Evolutionary conservation across 2,329 filamentous ascomycete genomes (phyloP).

Genomic region (Cladosporium cucumerinum): DNA sequence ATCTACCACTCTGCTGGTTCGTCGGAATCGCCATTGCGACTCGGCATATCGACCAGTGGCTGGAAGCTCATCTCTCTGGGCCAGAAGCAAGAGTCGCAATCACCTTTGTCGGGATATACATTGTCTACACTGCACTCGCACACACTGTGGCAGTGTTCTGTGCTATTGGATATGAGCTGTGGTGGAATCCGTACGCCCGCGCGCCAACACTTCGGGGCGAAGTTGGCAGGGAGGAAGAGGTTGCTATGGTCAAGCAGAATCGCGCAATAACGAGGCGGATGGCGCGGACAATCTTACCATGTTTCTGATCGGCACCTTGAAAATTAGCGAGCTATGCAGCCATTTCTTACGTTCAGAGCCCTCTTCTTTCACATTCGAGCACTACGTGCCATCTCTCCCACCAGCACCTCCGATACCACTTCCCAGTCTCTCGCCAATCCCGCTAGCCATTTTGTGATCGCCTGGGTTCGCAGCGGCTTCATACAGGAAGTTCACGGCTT

Average conservation of each 20-base stretch:
- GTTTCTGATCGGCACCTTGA: background rate
- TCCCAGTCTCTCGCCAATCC: constrained; percentile 34
- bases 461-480: constrained; percentile 89
- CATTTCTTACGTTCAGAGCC: background rate
- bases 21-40: background rate
- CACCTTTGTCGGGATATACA: background rate
- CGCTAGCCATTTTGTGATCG: constrained; percentile 64
- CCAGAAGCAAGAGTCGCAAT: background rate
- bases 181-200: constrained; percentile 13
- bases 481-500: constrained; percentile 83
- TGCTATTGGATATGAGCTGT: background rate
- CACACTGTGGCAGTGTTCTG: constrained; percentile 1
- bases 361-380: background rate
- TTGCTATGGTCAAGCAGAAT: constrained; percentile 8
- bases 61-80: background rate
- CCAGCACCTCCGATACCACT: constrained; percentile 34
- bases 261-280: background rate
- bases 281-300: background rate
- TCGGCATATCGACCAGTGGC: background rate
- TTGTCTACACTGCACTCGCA: background rate
- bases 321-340: background rate
- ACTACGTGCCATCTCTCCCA: constrained; percentile 21
- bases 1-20: constrained; percentile 6
- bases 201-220: constrained; percentile 1
- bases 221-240: constrained; percentile 3